Evolutionary conservation across 371 early-diverging fungal genomes (phyloP).

Genomic region (Rhizopus arrhizus): DNA sequence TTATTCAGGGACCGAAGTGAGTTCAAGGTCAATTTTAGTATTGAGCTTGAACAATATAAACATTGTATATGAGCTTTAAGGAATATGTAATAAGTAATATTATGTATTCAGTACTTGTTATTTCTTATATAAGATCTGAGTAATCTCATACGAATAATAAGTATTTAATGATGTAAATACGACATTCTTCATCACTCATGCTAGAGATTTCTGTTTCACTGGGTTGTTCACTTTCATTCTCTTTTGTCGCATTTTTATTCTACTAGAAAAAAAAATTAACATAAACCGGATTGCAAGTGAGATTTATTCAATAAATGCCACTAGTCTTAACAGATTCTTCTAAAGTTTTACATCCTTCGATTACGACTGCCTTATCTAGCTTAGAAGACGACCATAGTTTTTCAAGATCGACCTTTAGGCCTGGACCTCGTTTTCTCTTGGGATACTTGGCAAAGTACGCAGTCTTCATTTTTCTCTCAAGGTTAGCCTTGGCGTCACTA

Average conservation of each 20-base stretch:
- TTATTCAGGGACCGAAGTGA: too few species aligned
- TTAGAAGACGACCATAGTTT: constrained; percentile 24
- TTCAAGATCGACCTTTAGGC: constrained; percentile 24
- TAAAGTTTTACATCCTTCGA: constrained; percentile 21
- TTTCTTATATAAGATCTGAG: too few species aligned
- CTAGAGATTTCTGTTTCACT: constrained; percentile 25
- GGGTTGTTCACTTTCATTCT: constrained; percentile 20
- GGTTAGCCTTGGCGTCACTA: constrained; percentile 21
- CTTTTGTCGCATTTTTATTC: constrained; percentile 7
- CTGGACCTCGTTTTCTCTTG: constrained; percentile 28
- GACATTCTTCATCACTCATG: constrained; percentile 23
- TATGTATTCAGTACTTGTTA: too few species aligned
- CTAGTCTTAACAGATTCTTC: constrained; percentile 21
- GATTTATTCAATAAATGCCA: constrained; percentile 21
- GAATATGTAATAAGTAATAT: too few species aligned
- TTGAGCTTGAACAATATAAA: too few species aligned
- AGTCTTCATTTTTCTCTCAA: too few species aligned
- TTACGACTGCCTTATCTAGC: constrained; percentile 20
- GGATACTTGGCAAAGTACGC: constrained; percentile 16
- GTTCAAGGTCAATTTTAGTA: too few species aligned
- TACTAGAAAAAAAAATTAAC: constrained; percentile 16
- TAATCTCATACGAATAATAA: too few species aligned
- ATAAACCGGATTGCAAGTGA: constrained; percentile 12
- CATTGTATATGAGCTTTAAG: too few species aligned
- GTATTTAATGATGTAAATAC: too few species aligned